Conservation (phyloP, 805 yeast genomes). For the Cyberlindnera maclurae region DNA sequence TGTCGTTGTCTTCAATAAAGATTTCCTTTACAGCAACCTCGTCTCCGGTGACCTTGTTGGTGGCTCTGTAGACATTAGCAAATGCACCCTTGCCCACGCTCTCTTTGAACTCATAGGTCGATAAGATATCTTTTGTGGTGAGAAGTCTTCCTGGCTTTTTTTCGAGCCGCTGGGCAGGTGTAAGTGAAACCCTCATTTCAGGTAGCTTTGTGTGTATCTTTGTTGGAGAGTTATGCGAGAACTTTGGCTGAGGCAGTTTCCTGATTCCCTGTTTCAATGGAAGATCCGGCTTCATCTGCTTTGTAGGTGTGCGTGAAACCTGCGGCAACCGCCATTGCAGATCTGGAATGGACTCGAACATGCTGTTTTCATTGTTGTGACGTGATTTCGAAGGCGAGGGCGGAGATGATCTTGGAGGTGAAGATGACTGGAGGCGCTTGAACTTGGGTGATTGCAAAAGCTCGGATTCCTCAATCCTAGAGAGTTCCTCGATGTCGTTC, state of each 20-base stretch:
- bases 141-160: conserved; percentile 29
- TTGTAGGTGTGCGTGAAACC: conserved; percentile 18
- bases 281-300: conserved; percentile 4
- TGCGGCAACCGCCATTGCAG: conserved; percentile 13
- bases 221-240: conserved; percentile 12
- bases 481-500: conserved; percentile 16
- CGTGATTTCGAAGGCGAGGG: conserved; percentile 16
- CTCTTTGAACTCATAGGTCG: conserved; percentile 45
- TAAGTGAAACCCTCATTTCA: conserved; percentile 23
- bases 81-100: conserved; percentile 87
- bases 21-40: conserved; percentile 79
- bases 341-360: conserved; percentile 18
- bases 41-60: conserved; percentile 56
- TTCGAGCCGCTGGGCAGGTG: conserved; percentile 48
- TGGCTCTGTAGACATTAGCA: conserved; percentile 77
- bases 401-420: conserved; percentile 20
- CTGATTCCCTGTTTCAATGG: conserved; percentile 14
- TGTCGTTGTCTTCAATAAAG: conserved; percentile 64
- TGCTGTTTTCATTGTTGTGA: conserved; percentile 10
- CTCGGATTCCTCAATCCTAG: conserved; percentile 20
- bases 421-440: conserved; percentile 20
- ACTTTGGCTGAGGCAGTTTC: conserved; percentile 6
- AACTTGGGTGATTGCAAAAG: conserved; percentile 23
- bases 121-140: conserved; percentile 21
- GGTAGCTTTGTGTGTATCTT: conserved; percentile 7